Evolutionary conservation across 495 filamentous ascomycete genomes (phyloP).

Genomic region (Aspergillus leporis): DNA sequence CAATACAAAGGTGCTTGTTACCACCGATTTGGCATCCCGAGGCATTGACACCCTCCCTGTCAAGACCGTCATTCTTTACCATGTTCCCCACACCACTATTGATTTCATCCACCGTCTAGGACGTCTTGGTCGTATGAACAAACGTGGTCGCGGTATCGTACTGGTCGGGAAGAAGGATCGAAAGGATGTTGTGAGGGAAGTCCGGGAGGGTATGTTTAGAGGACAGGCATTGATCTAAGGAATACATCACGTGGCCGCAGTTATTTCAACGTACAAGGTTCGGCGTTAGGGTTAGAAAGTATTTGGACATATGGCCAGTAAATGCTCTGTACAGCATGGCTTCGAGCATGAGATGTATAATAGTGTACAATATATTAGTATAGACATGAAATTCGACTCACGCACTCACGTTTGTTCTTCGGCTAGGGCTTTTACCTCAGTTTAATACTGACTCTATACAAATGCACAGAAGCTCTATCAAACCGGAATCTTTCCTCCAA

Average conservation of each 20-base stretch:
- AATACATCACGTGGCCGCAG: background rate
- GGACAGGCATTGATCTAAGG: conserved; percentile 78
- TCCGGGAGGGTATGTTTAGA: conserved; percentile 91
- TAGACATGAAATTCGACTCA: conserved; percentile 10
- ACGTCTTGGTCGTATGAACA: conserved; percentile 87
- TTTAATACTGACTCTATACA: background rate
- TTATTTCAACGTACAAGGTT: conserved; percentile 4
- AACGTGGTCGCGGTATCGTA: conserved; percentile 84
- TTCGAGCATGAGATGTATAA: conserved; percentile 7
- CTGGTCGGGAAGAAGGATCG: conserved; percentile 87
- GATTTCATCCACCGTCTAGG: conserved; percentile 97
- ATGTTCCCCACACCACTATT: conserved; percentile 92
- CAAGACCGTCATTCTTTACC: conserved; percentile 85
- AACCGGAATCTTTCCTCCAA: conserved; percentile 43
- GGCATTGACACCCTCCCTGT: conserved; percentile 96
- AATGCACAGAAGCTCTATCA: background rate
- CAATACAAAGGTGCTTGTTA: conserved; percentile 88
- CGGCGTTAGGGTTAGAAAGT: conserved; percentile 11
- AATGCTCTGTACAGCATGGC: background rate
- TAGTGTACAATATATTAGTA: conserved; percentile 21
- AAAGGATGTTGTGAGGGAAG: conserved; percentile 87
- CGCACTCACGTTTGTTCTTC: background rate
- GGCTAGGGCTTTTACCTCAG: background rate
- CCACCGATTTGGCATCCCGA: conserved; percentile 86
- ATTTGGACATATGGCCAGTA: background rate